Conservation (phyloP, 306 rosid species). For the Mimosa bimucronata region DNA sequence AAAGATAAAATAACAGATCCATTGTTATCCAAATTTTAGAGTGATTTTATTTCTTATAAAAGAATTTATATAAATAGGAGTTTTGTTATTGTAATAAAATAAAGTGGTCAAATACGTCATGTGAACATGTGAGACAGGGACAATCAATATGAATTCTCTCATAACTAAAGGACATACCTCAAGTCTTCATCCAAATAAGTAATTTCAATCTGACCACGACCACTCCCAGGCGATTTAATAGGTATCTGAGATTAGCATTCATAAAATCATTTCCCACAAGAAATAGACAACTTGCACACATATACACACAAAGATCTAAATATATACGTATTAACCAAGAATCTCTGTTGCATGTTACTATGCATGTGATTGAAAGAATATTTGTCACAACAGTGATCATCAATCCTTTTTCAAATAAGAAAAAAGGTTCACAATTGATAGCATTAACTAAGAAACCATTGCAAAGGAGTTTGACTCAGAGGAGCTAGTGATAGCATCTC, state of each 20-base stretch:
- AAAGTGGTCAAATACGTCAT: too few species aligned
- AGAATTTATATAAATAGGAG: too few species aligned
- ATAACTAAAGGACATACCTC: constrained; percentile 49
- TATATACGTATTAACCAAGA: neutral
- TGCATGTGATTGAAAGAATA: too few species aligned
- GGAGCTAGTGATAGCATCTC: neutral
- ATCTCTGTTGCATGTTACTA: neutral
- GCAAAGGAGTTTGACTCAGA: neutral
- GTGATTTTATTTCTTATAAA: too few species aligned
- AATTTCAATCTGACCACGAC: constrained; percentile 81
- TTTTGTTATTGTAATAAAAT: too few species aligned
- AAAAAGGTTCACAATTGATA: constrained; percentile 1
- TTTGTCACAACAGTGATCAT: neutral
- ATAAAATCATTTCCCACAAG: constrained; percentile 7
- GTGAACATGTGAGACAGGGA: too few species aligned
- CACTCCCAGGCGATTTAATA: constrained; percentile 81
- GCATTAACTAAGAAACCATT: constrained; percentile 9
- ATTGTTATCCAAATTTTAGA: too few species aligned
- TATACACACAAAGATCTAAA: neutral
- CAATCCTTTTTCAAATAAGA: neutral
- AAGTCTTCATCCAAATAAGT: constrained; percentile 86
- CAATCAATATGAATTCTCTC: too few species aligned
- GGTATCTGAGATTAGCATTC: constrained; percentile 67
- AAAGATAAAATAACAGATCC: too few species aligned
- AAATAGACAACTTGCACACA: constrained; percentile 6